Percentiles rank a stretch among this genome's conserved stretches.
Conservation (phyloP, 331 rosid genomes). For the Prunus yedoensis region DNA sequence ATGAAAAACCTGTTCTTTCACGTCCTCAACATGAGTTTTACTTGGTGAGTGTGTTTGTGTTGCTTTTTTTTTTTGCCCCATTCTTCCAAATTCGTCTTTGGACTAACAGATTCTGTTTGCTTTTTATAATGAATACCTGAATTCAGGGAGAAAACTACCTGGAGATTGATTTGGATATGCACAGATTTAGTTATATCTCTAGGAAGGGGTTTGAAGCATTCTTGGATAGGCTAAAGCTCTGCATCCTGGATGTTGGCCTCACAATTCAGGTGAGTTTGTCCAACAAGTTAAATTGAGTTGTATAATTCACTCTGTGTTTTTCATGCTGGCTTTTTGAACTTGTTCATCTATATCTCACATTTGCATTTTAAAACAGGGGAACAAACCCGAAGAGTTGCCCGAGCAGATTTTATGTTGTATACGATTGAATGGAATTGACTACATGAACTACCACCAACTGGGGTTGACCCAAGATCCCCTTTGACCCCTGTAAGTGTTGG, state of each 20-base stretch:
- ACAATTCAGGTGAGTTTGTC: constrained; percentile 79
- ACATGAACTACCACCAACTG: constrained; percentile 76
- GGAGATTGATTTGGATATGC: constrained; percentile 97
- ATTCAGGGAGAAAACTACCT: constrained; percentile 88
- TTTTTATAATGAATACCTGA: neutral
- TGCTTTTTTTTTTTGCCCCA: neutral
- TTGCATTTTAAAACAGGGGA: constrained; percentile 62
- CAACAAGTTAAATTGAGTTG: constrained; percentile 14
- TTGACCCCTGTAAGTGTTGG: constrained; percentile 27
- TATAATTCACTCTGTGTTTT: neutral
- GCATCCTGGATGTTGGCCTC: constrained; percentile 85
- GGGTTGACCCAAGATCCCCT: constrained; percentile 57
- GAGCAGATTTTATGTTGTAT: constrained; percentile 90
- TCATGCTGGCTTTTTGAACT: neutral
- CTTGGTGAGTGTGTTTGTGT: constrained; percentile 43
- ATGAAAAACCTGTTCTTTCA: constrained; percentile 95
- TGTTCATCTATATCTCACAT: constrained; percentile 9
- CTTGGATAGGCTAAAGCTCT: constrained; percentile 71
- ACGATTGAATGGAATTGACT: constrained; percentile 82
- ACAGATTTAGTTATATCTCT: constrained; percentile 91
- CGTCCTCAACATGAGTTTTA: constrained; percentile 98
- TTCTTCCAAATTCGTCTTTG: neutral
- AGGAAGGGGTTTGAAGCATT: constrained; percentile 97
- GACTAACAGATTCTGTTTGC: too few species aligned
- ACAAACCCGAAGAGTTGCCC: constrained; percentile 92